phyloP scores from a whole-genome alignment of 306 rosid genomes.

The Abrus precatorius region DNA sequence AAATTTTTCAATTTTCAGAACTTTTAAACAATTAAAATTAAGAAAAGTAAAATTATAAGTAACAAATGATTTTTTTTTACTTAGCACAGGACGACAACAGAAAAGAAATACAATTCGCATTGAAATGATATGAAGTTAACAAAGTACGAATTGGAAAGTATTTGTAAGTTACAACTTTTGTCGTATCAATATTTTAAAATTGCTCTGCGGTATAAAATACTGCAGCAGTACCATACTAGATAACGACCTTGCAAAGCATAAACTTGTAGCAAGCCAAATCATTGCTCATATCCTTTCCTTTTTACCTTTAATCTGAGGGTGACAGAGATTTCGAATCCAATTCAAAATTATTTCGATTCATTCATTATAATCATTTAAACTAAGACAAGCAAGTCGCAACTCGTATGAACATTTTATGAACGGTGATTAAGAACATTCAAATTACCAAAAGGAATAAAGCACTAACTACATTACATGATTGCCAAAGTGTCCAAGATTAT shows the following conservation, averaged over 20 bases:
- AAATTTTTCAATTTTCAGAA: too few relatives aligned
- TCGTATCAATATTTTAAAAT: not conserved
- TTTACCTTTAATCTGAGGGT: not conserved
- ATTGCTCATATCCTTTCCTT: not conserved
- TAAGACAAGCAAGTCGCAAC: not conserved
- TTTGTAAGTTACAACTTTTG: not conserved
- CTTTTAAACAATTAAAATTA: too few relatives aligned
- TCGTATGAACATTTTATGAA: constrained; percentile 1
- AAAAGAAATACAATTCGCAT: not conserved
- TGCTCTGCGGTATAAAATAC: not conserved
- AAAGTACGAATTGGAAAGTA: not conserved
- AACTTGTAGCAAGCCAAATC: not conserved
- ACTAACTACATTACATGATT: not conserved
- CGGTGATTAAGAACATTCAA: constrained; percentile 1
- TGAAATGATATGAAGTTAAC: not conserved
- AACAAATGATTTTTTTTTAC: too few relatives aligned
- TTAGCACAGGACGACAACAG: too few relatives aligned
- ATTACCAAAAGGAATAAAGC: constrained; percentile 13
- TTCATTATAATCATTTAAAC: not conserved
- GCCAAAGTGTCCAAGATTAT: constrained; percentile 12
- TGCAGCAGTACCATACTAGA: not conserved
- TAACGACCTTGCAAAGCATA: not conserved
- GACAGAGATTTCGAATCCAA: not conserved
- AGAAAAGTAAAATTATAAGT: too few relatives aligned
- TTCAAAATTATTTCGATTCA: not conserved